Percentiles rank a stretch among this genome's conserved stretches.
Conservation (phyloP, 257 asterid species). For the Anisodus acutangulus region DNA sequence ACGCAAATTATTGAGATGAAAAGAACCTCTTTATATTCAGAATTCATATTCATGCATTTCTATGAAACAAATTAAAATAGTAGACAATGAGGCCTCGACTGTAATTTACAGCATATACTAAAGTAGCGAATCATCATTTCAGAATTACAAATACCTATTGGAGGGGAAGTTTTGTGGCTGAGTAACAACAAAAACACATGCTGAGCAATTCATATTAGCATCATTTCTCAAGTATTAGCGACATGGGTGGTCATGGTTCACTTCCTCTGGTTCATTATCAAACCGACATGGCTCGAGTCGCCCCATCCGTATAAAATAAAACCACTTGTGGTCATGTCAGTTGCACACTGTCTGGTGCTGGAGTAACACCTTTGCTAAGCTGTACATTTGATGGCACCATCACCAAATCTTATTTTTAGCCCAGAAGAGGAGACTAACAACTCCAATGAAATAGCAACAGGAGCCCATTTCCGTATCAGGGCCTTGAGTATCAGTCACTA, state of each 20-base stretch:
- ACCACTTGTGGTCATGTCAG: not conserved
- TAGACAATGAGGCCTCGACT: not conserved
- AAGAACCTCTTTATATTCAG: not conserved
- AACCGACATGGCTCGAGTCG: not conserved
- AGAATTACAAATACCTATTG: not conserved
- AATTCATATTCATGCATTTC: not conserved
- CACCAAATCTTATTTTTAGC: conserved; percentile 80
- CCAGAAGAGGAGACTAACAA: conserved; percentile 80
- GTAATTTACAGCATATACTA: not conserved
- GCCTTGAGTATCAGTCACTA: conserved; percentile 54
- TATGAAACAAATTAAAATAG: not conserved
- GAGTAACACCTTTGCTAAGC: not conserved
- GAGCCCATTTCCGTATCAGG: conserved; percentile 90
- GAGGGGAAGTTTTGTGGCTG: not conserved
- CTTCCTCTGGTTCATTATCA: not conserved
- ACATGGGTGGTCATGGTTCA: not conserved
- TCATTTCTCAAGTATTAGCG: not conserved
- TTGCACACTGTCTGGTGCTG: not conserved
- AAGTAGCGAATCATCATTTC: not conserved
- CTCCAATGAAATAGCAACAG: conserved; percentile 78
- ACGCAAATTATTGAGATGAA: not conserved
- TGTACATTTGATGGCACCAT: conserved; percentile 38
- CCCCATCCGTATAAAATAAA: not conserved
- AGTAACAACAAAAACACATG: not conserved
- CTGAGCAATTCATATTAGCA: not conserved